These are phyloP conservation scores for Pythium chondricola DNA, from an alignment of 352 stramenopile species.

Conservation along the genomic window DNA sequence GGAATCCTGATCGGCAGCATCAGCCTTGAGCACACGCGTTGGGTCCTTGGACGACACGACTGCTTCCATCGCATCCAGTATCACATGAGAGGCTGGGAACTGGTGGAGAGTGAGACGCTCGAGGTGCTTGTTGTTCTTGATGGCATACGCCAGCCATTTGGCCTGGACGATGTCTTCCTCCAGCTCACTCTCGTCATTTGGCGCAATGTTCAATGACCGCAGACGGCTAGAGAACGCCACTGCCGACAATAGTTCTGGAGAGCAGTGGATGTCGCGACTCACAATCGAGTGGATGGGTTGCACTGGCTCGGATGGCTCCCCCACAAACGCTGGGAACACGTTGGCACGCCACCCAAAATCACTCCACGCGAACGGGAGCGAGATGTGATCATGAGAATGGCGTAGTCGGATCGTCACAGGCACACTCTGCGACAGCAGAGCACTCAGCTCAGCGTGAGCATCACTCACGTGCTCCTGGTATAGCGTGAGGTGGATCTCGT, in stretches of 20 bases:
- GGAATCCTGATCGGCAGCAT: neutral
- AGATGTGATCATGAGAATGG: conserved; percentile 6
- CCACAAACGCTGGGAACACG: conserved; percentile 1
- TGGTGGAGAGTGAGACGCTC: neutral
- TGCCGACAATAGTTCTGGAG: conserved; percentile 1
- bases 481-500: neutral
- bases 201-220: conserved; percentile 1
- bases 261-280: conserved; percentile 2
- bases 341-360: conserved; percentile 10
- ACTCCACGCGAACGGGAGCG: conserved; percentile 7
- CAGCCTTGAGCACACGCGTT: neutral
- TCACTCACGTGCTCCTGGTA: conserved; percentile 2
- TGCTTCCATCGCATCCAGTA: conserved; percentile 1
- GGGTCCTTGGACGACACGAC: neutral
- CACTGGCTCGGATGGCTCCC: neutral
- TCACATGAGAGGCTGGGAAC: neutral
- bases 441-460: neutral
- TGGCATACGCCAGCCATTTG: conserved; percentile 6
- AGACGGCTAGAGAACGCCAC: conserved; percentile 1
- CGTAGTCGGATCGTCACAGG: conserved; percentile 1
- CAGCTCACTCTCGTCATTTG: neutral
- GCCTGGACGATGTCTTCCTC: neutral
- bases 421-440: neutral
- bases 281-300: neutral
- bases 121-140: neutral